These are phyloP conservation scores for Alloascoidea africana DNA, from an alignment of 805 yeast genomes.

Conservation along the genomic window DNA sequence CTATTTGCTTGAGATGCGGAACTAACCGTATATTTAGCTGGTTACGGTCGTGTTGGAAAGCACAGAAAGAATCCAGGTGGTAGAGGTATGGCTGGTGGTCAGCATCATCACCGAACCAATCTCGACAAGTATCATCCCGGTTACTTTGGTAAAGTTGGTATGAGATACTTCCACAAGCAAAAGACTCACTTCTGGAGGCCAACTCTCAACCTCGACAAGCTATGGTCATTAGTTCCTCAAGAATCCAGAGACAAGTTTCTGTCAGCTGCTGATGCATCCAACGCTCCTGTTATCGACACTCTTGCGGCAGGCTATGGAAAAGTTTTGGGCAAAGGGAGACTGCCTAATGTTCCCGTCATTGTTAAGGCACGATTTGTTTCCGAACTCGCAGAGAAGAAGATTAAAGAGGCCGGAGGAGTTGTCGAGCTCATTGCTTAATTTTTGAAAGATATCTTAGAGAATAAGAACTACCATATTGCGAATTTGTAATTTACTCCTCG, in stretches of 20 bases:
- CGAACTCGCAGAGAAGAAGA: constrained; percentile 98
- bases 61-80: constrained; percentile 99
- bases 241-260: constrained; percentile 92
- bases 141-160: constrained; percentile 99
- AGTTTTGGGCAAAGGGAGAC: constrained; percentile 98
- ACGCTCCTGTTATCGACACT: constrained; percentile 99
- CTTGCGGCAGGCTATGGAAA: constrained; percentile 99
- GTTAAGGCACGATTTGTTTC: constrained; percentile 99
- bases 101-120: constrained; percentile 99
- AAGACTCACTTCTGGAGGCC: constrained; percentile 94
- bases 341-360: constrained; percentile 96
- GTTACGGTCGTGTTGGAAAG: constrained; percentile 99
- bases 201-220: constrained; percentile 93
- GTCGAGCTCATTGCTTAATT: constrained; percentile 95
- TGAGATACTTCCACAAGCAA: constrained; percentile 99
- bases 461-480: no score
- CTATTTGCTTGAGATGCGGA: no score
- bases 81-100: constrained; percentile 99
- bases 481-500: no score
- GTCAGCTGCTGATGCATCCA: constrained; percentile 64
- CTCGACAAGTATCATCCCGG: constrained; percentile 99
- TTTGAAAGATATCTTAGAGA: background rate
- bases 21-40: constrained; percentile 50
- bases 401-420: constrained; percentile 99
- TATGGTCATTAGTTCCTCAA: constrained; percentile 92